Evolutionary conservation across 116 monocot species (phyloP).

Genomic region (Cymodocea nodosa): DNA sequence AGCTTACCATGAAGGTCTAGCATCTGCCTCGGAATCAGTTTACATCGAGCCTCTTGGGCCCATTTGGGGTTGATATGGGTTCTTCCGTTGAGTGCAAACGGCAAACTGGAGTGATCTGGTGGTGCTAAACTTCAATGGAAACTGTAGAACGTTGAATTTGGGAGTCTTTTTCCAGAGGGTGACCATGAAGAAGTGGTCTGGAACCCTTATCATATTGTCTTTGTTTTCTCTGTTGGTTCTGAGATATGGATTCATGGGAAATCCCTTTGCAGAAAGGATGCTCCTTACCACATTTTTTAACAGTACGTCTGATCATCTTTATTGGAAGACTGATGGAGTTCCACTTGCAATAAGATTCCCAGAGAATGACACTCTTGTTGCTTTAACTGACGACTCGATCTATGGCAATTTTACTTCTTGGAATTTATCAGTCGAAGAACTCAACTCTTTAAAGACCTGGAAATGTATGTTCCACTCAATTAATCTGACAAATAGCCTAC

Average conservation of each 20-base stretch:
- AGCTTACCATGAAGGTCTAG: too few relatives aligned
- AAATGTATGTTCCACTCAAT: conserved; percentile 43
- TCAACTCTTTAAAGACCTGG: conserved; percentile 61
- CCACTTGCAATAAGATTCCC: conserved; percentile 22
- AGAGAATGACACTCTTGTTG: conserved; percentile 31
- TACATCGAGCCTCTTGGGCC: too few relatives aligned
- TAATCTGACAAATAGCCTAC: conserved; percentile 29
- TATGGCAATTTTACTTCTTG: conserved; percentile 20
- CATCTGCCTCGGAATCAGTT: too few relatives aligned
- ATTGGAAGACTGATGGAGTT: conserved; percentile 11
- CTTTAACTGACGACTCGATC: conserved; percentile 30
- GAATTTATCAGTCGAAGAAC: conserved; percentile 54
- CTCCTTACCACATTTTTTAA: conserved; percentile 16
- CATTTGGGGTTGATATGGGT: too few relatives aligned
- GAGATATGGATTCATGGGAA: conserved; percentile 3
- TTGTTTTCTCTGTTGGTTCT: neutral
- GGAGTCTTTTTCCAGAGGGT: too few relatives aligned
- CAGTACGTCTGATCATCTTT: conserved; percentile 29
- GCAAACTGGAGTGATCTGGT: too few relatives aligned
- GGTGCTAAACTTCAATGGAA: too few relatives aligned
- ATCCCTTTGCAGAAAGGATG: neutral
- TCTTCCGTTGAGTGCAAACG: too few relatives aligned
- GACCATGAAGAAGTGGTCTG: conserved; percentile 8
- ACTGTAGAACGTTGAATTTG: too few relatives aligned
- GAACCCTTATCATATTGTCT: neutral